Evolutionary conservation across 2,329 filamentous ascomycete genomes (phyloP).

Genomic region (Aspergillus sp.): DNA sequence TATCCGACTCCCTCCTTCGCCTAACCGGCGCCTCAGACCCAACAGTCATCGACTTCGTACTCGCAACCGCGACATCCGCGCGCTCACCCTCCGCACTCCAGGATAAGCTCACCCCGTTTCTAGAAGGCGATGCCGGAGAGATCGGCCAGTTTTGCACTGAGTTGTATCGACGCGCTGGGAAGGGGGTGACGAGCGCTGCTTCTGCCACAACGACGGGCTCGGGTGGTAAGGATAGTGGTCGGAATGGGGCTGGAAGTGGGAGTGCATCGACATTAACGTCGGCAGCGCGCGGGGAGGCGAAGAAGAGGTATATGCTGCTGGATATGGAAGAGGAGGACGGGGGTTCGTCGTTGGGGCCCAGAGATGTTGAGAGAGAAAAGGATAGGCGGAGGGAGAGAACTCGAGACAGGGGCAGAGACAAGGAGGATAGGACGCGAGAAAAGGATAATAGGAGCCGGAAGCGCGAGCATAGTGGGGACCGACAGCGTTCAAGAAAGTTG

Average conservation of each 20-base stretch:
- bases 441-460: slow-evolving; percentile 34
- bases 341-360: slow-evolving; percentile 35
- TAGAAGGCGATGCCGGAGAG: slow-evolving; percentile 55
- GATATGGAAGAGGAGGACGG: slow-evolving; percentile 56
- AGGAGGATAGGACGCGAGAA: slow-evolving; percentile 35
- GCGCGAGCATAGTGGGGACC: slow-evolving; percentile 47
- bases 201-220: background rate
- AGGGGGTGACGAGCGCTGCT: slow-evolving; percentile 24
- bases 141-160: slow-evolving; percentile 54
- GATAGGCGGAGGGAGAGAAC: slow-evolving; percentile 10
- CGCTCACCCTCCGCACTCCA: slow-evolving; percentile 54
- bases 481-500: slow-evolving; percentile 55
- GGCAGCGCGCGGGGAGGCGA: slow-evolving; percentile 19
- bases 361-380: slow-evolving; percentile 38
- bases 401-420: slow-evolving; percentile 20
- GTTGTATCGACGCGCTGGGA: slow-evolving; percentile 44
- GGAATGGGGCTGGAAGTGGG: background rate
- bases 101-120: slow-evolving; percentile 57
- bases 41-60: slow-evolving; percentile 61
- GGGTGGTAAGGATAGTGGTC: slow-evolving; percentile 19
- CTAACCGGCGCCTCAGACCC: slow-evolving; percentile 61
- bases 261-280: no score
- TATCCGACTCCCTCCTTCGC: slow-evolving; percentile 57
- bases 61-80: slow-evolving; percentile 57
- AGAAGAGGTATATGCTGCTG: slow-evolving; percentile 58